phyloP scores from a whole-genome alignment of 139 green algal species.

The Pleodorina starrii region DNA sequence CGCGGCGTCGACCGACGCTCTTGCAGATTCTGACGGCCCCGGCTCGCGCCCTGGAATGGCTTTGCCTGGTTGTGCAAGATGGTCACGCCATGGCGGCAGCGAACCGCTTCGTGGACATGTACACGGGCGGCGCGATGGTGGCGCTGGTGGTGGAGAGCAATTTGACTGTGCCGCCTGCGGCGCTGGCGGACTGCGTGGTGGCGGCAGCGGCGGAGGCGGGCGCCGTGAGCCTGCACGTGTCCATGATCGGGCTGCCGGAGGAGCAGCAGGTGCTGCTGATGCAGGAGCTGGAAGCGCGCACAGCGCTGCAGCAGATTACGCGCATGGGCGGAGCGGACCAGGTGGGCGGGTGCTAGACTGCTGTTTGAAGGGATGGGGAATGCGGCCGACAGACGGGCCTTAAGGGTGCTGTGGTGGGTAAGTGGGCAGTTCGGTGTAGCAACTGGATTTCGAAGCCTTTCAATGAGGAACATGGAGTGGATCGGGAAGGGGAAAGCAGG shows the following conservation, averaged over 20 bases:
- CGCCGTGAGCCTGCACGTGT: constrained; percentile 8
- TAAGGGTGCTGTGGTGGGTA: too few species aligned
- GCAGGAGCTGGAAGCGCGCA: constrained; percentile 27
- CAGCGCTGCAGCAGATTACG: constrained; percentile 11
- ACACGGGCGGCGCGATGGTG: constrained; percentile 25
- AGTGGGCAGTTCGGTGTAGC: too few species aligned
- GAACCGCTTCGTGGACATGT: constrained; percentile 52
- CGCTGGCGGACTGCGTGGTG: constrained; percentile 20
- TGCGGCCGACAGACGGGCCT: too few species aligned
- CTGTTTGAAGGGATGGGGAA: too few species aligned
- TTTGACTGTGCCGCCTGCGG: background rate
- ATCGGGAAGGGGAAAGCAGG: too few species aligned
- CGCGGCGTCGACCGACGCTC: background rate
- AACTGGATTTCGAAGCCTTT: too few species aligned
- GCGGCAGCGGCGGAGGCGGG: background rate
- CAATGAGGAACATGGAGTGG: too few species aligned
- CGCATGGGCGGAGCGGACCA: constrained; percentile 8
- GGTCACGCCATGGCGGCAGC: constrained; percentile 21
- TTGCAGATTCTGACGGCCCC: background rate
- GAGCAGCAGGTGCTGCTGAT: constrained; percentile 45
- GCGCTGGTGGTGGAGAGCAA: constrained; percentile 9
- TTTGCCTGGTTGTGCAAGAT: background rate
- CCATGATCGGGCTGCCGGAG: constrained; percentile 6
- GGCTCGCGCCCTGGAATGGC: background rate
- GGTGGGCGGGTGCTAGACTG: too few species aligned